Conservation (phyloP, 805 yeast species). For the Saccharomycopsis synnaedendra region DNA sequence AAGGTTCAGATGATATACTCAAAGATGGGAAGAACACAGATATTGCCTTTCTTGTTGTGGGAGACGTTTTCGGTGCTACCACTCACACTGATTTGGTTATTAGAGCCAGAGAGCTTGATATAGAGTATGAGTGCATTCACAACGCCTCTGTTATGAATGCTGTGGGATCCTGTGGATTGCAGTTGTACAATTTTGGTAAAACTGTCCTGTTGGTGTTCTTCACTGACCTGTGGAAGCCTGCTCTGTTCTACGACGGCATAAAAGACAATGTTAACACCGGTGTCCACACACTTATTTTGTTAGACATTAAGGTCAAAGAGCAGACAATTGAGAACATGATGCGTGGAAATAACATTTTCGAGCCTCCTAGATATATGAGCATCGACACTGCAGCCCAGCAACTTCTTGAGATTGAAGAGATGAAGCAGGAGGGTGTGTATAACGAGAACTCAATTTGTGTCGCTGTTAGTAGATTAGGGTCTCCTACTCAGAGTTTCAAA, state of each 20-base stretch:
- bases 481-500: conserved; percentile 70
- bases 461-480: conserved; percentile 84
- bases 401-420: conserved; percentile 77
- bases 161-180: conserved; percentile 95
- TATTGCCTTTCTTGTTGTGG: conserved; percentile 90
- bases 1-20: conserved; percentile 75
- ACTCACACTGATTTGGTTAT: conserved; percentile 92
- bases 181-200: conserved; percentile 90
- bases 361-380: conserved; percentile 95
- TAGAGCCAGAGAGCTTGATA: conserved; percentile 77
- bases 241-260: conserved; percentile 82
- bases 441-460: conserved; percentile 85
- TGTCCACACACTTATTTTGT: conserved; percentile 74
- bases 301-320: conserved; percentile 94
- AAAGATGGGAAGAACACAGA: conserved; percentile 70
- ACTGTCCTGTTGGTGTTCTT: conserved; percentile 94
- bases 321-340: conserved; percentile 93
- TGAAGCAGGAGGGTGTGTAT: conserved; percentile 66
- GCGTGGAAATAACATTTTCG: conserved; percentile 82
- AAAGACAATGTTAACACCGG: conserved; percentile 87
- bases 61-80: conserved; percentile 97
- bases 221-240: conserved; percentile 94
- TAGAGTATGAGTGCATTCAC: conserved; percentile 74
- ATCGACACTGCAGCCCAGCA: conserved; percentile 85
- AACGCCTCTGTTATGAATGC: conserved; percentile 98